phyloP scores from a whole-genome alignment of 1,284 basidiomycete species.

The Leccinum solheimii region DNA sequence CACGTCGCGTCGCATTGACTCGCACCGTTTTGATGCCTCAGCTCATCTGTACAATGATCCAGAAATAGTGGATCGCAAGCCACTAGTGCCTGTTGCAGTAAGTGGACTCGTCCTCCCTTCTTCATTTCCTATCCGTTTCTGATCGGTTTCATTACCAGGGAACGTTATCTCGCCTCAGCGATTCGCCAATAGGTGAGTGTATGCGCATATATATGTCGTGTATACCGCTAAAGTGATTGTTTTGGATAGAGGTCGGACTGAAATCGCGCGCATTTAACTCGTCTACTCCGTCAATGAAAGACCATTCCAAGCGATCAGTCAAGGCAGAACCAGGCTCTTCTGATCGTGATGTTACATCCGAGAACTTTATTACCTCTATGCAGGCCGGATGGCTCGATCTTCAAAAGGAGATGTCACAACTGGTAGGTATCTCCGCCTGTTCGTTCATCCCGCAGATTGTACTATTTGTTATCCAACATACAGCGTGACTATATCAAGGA shows the following conservation, averaged over 20 bases:
- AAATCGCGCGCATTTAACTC: slow-evolving; percentile 4
- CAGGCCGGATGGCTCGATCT: neutral
- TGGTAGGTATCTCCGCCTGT: slow-evolving; percentile 10
- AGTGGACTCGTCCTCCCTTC: neutral
- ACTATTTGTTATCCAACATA: neutral
- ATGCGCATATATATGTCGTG: slow-evolving; percentile 14
- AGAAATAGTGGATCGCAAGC: slow-evolving; percentile 10
- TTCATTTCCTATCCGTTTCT: neutral
- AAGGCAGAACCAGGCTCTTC: slow-evolving; percentile 3
- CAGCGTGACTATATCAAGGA: slow-evolving; percentile 22
- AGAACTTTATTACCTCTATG: slow-evolving; percentile 2
- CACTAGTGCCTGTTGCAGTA: slow-evolving; percentile 10
- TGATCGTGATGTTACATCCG: neutral
- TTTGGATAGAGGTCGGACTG: slow-evolving; percentile 11
- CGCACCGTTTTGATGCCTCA: slow-evolving; percentile 9
- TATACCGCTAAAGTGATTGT: neutral
- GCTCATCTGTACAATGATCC: slow-evolving; percentile 3
- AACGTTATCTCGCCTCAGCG: slow-evolving; percentile 6
- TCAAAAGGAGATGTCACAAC: slow-evolving; percentile 12
- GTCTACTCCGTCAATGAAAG: slow-evolving; percentile 8
- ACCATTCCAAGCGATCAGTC: slow-evolving; percentile 6
- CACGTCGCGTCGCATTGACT: slow-evolving; percentile 15
- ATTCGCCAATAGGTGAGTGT: slow-evolving; percentile 27
- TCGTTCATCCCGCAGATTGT: neutral
- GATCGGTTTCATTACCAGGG: slow-evolving; percentile 11